These are phyloP conservation scores for Celoporthe dispersa DNA, from an alignment of 2,329 filamentous ascomycete species.

Conservation along the genomic window DNA sequence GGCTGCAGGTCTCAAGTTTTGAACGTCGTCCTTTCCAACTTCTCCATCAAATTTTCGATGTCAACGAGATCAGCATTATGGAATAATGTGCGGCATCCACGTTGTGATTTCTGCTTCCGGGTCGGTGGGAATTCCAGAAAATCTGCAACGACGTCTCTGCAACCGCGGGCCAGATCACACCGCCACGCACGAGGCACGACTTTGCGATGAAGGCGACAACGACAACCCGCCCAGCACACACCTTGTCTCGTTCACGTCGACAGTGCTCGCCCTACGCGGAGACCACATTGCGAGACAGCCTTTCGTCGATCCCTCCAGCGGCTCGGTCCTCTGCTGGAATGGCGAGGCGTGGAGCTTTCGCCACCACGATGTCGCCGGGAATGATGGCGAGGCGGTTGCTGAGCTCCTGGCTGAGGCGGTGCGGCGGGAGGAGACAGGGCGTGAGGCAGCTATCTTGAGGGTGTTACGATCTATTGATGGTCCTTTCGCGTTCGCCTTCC, in stretches of 20 bases:
- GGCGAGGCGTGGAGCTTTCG: conserved; percentile 88
- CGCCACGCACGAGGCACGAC: conserved; percentile 45
- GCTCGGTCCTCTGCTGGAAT: conserved; percentile 90
- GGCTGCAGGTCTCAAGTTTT: background rate
- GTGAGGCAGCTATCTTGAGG: conserved; percentile 48
- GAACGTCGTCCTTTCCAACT: background rate
- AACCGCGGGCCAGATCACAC: conserved; percentile 66
- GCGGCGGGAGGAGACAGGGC: conserved; percentile 31
- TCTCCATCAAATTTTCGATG: background rate
- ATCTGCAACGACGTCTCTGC: conserved; percentile 51
- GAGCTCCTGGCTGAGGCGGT: conserved; percentile 56
- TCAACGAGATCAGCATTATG: conserved; percentile 7
- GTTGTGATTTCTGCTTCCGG: conserved; percentile 49
- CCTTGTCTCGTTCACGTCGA: conserved; percentile 72
- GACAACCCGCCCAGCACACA: conserved; percentile 39
- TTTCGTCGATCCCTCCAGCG: conserved; percentile 58
- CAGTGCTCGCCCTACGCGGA: conserved; percentile 89
- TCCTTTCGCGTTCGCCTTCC: conserved; percentile 89
- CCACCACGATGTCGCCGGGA: conserved; percentile 64
- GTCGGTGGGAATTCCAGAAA: conserved; percentile 38
- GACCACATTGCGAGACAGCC: conserved; percentile 74
- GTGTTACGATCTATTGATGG: conserved; percentile 70
- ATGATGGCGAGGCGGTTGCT: conserved; percentile 78
- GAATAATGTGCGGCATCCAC: conserved; percentile 65
- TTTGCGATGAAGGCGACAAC: conserved; percentile 31